These are phyloP conservation scores for Neofusicoccum umdonicola DNA, from an alignment of 2,329 filamentous ascomycete genomes.

Conservation along the genomic window DNA sequence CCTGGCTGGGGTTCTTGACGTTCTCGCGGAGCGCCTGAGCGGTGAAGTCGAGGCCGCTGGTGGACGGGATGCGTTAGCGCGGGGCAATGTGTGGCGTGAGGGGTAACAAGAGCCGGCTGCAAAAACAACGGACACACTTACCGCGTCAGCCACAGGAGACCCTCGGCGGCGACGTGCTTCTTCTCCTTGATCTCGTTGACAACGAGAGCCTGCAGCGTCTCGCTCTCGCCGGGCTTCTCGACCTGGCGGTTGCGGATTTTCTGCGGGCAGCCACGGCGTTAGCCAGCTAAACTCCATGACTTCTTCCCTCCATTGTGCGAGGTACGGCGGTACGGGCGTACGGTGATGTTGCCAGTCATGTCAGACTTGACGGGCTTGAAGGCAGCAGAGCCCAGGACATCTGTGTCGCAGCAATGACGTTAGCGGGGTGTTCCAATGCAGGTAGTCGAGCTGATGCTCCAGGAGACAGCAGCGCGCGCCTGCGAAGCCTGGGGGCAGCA, in stretches of 20 bases:
- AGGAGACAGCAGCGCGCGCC: too few species aligned
- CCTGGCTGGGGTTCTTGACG: constrained; percentile 63
- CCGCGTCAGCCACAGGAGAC: constrained; percentile 87
- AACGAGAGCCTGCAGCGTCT: constrained; percentile 80
- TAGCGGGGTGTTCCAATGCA: not conserved
- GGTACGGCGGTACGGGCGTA: constrained; percentile 34
- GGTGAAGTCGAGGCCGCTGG: constrained; percentile 90
- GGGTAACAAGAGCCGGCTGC: not conserved
- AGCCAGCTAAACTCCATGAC: not conserved
- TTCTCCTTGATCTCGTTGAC: constrained; percentile 84
- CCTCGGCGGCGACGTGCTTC: constrained; percentile 86
- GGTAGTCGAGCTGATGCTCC: not conserved
- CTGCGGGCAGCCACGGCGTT: constrained; percentile 44
- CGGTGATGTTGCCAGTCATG: constrained; percentile 88
- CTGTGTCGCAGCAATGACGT: constrained; percentile 33
- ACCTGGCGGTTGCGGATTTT: constrained; percentile 86
- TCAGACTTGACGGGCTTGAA: constrained; percentile 91
- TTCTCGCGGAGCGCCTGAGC: constrained; percentile 79
- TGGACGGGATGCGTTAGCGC: not conserved
- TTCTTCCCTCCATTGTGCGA: not conserved
- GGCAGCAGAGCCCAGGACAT: constrained; percentile 65
- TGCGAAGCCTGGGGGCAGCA: not conserved
- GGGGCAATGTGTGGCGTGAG: not conserved
- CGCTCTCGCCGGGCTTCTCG: constrained; percentile 74
- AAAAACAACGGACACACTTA: constrained; percentile 43